phyloP scores from a whole-genome alignment of 768 basidiomycete species.

The Dendrothele bispora region DNA sequence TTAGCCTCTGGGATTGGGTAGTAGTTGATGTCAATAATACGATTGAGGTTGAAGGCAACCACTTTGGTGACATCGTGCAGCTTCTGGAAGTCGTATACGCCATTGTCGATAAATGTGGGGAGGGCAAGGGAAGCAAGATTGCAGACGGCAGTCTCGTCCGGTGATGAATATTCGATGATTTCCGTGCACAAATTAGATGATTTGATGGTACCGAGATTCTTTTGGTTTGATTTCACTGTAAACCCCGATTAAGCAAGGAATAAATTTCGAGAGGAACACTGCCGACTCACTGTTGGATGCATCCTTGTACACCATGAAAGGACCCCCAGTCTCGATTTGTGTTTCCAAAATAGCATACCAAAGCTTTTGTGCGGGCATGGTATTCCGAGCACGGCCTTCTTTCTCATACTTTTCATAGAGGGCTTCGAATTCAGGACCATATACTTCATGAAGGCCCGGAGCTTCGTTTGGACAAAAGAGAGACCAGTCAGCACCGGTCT shows the following conservation, averaged over 20 bases:
- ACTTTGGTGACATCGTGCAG: slow-evolving; percentile 78
- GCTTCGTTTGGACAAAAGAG: slow-evolving; percentile 98
- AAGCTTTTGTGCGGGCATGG: slow-evolving; percentile 91
- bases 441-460: slow-evolving; percentile 82
- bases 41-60: slow-evolving; percentile 74
- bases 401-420: slow-evolving; percentile 86
- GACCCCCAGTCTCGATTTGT: slow-evolving; percentile 78
- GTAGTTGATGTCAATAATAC: slow-evolving; percentile 75
- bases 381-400: slow-evolving; percentile 83
- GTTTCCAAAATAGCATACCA: slow-evolving; percentile 94
- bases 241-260: not conserved
- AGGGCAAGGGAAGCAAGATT: slow-evolving; percentile 82
- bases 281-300: slow-evolving; percentile 64
- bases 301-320: slow-evolving; percentile 85
- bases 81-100: slow-evolving; percentile 72
- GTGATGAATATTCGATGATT: slow-evolving; percentile 82
- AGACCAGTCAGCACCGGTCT: slow-evolving; percentile 86
- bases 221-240: slow-evolving; percentile 78
- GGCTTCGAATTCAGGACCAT: slow-evolving; percentile 88
- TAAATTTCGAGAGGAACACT: not conserved
- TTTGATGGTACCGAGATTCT: slow-evolving; percentile 84
- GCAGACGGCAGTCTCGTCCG: slow-evolving; percentile 83
- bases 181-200: slow-evolving; percentile 86
- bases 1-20: slow-evolving; percentile 78
- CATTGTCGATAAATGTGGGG: slow-evolving; percentile 67